Conservation (phyloP, 2,329 filamentous ascomycete species). For the Lasiodiplodia citricola region DNA sequence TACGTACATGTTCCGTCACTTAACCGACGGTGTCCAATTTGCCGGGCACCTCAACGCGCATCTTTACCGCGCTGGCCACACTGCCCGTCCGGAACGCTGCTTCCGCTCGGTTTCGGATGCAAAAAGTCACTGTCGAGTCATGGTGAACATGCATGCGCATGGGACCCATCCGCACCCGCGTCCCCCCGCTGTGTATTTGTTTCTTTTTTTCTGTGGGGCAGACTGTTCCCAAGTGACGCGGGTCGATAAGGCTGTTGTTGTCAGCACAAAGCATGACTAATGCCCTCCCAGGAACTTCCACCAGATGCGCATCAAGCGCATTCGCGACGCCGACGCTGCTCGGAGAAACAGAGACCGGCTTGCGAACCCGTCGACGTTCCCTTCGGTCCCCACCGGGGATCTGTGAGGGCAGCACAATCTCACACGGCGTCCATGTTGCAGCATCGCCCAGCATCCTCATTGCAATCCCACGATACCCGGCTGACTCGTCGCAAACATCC, state of each 20-base stretch:
- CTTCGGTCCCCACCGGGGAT: conserved; percentile 74
- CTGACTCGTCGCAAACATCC: conserved; percentile 26
- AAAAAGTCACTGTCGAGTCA: not conserved
- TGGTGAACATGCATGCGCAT: not conserved
- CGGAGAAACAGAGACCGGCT: conserved; percentile 82
- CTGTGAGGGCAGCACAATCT: conserved; percentile 31
- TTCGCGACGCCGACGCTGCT: conserved; percentile 77
- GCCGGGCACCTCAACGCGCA: not conserved
- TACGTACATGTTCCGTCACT: conserved; percentile 45
- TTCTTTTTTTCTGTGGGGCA: not conserved
- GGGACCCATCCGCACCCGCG: not conserved
- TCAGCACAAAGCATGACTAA: conserved; percentile 17
- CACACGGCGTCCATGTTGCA: not conserved
- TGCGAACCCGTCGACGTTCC: conserved; percentile 79
- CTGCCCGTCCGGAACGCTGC: not conserved
- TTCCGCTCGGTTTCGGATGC: conserved; percentile 5
- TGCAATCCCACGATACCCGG: conserved; percentile 5
- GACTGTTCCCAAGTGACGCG: not conserved
- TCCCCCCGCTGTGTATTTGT: not conserved
- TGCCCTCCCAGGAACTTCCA: conserved; percentile 71
- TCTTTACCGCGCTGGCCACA: not conserved
- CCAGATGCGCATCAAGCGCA: conserved; percentile 80
- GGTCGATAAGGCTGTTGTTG: not conserved
- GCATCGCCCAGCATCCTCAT: conserved; percentile 14
- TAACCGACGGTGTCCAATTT: not conserved